phyloP scores from a whole-genome alignment of 1,284 basidiomycete genomes.

The Salmacisia buchloeana region DNA sequence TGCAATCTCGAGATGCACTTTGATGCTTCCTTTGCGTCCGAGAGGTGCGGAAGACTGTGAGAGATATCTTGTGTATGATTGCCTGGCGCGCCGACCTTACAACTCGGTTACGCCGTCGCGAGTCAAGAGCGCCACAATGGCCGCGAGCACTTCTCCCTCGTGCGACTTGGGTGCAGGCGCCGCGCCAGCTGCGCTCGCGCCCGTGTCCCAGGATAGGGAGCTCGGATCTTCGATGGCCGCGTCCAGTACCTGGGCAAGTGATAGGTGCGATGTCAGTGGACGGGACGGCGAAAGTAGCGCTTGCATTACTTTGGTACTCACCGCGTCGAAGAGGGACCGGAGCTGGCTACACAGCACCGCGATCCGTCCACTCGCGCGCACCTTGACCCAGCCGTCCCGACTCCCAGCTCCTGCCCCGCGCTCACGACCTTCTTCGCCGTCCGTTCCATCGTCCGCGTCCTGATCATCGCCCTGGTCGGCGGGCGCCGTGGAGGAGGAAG shows the following conservation, averaged over 20 bases:
- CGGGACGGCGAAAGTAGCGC: conserved; percentile 12
- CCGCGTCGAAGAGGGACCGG: conserved; percentile 51
- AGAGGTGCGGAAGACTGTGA: too few species aligned
- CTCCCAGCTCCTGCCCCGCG: conserved; percentile 13
- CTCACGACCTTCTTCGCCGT: conserved; percentile 8
- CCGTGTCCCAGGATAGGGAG: conserved; percentile 12
- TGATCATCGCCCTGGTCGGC: conserved; percentile 18
- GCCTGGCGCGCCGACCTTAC: background rate
- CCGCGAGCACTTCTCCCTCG: background rate
- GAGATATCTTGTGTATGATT: too few species aligned
- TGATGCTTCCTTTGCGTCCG: too few species aligned
- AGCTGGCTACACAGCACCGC: conserved; percentile 83
- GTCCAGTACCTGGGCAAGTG: conserved; percentile 4
- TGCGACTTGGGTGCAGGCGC: conserved; percentile 54
- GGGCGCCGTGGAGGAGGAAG: background rate
- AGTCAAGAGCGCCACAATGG: background rate
- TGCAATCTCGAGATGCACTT: too few species aligned
- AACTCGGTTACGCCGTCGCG: background rate
- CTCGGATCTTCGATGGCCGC: conserved; percentile 10
- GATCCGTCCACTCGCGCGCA: conserved; percentile 79
- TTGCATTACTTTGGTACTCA: conserved; percentile 7
- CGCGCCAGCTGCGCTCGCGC: conserved; percentile 68
- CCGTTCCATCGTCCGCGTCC: conserved; percentile 20
- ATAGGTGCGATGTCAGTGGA: background rate
- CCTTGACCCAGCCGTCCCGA: conserved; percentile 58